phyloP scores from a whole-genome alignment of 257 asterid genomes.

The Lantana camara region DNA sequence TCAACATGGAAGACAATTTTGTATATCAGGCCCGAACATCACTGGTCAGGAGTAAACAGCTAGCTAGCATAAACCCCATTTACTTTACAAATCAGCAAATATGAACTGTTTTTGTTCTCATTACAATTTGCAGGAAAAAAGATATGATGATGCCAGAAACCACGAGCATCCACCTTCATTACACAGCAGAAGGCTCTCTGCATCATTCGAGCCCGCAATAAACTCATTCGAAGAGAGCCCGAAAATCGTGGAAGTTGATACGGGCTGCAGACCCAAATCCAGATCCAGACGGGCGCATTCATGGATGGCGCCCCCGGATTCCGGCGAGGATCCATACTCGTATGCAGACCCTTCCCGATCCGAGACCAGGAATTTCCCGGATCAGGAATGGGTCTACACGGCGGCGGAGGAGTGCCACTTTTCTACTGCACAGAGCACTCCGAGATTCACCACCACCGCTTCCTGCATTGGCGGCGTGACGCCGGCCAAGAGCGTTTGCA shows the following conservation, averaged over 20 bases:
- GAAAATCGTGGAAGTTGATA: conserved; percentile 80
- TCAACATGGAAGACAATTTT: conserved; percentile 18
- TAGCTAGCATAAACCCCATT: no score
- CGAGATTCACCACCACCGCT: conserved; percentile 46
- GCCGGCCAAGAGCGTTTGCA: conserved; percentile 53
- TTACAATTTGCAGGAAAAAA: conserved; percentile 37
- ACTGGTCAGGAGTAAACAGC: conserved; percentile 29
- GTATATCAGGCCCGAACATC: conserved; percentile 42
- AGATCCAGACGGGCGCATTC: conserved; percentile 57
- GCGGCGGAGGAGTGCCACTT: conserved; percentile 46
- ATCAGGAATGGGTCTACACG: conserved; percentile 35
- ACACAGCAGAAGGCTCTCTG: conserved; percentile 53
- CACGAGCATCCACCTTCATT: conserved; percentile 30
- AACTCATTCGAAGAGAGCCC: conserved; percentile 59
- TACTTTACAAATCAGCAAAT: not conserved
- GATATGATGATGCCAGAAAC: conserved; percentile 38
- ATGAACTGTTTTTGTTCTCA: not conserved
- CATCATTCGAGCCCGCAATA: conserved; percentile 44
- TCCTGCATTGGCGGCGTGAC: conserved; percentile 33
- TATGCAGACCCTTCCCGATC: conserved; percentile 37
- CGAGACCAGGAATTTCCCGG: conserved; percentile 31
- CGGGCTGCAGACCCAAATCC: conserved; percentile 56
- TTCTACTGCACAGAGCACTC: conserved; percentile 73
- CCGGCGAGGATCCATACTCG: conserved; percentile 38
- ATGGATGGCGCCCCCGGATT: conserved; percentile 31